phyloP scores from a whole-genome alignment of 352 stramenopile genomes.

The Globisporangium uncinulatum region DNA sequence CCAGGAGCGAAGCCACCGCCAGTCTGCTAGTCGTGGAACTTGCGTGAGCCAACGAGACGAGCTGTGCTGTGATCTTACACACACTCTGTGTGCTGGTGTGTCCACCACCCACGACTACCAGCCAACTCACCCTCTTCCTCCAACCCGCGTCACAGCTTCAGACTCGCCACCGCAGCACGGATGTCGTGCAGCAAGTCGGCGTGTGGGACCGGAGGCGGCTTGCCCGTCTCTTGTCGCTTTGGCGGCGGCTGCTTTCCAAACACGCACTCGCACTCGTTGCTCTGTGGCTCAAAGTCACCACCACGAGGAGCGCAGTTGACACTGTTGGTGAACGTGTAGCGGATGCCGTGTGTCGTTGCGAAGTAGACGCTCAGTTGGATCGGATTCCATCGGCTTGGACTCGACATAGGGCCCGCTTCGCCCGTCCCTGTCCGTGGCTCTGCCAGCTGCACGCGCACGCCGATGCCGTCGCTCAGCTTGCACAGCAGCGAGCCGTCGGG shows the following conservation, averaged over 20 bases:
- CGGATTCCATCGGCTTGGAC: conserved; percentile 6
- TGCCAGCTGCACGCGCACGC: conserved; percentile 27
- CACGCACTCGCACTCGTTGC: conserved; percentile 25
- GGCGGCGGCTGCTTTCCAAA: conserved; percentile 27
- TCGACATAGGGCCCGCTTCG: not conserved
- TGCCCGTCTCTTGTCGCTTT: conserved; percentile 8
- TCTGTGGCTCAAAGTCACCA: conserved; percentile 3
- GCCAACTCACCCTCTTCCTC: not conserved
- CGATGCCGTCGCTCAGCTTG: conserved; percentile 47
- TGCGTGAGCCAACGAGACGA: not conserved
- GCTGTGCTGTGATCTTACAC: too few species aligned
- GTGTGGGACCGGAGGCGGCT: conserved; percentile 16
- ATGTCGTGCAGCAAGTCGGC: conserved; percentile 33
- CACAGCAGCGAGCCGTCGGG: conserved; percentile 36
- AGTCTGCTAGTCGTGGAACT: not conserved
- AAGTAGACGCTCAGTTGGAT: conserved; percentile 52
- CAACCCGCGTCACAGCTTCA: conserved; percentile 10
- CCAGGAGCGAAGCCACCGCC: not conserved
- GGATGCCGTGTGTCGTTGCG: conserved; percentile 25
- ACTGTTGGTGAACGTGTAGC: conserved; percentile 40
- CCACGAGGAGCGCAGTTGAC: conserved; percentile 21
- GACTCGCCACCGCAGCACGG: conserved; percentile 33
- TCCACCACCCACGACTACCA: too few species aligned
- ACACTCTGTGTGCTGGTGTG: not conserved
- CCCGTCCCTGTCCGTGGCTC: not conserved